Base-by-base conservation (phyloP, 176 grass and related monocot genomes). In the Musa schizocarpa region DNA sequence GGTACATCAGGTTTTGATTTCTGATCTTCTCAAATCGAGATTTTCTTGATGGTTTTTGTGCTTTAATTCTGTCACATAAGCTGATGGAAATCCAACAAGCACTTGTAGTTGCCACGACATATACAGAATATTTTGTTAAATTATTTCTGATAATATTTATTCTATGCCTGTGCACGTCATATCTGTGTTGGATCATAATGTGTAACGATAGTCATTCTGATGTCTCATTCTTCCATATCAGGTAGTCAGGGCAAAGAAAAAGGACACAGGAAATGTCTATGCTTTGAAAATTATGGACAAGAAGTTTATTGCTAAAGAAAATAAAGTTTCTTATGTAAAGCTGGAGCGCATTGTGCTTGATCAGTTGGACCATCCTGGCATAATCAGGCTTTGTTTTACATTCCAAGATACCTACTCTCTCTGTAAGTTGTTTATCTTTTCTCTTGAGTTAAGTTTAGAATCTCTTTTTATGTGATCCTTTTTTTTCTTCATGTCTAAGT, bases 201-300 rank as follows among this genome's bases (percentile, higher is more conserved):
- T 24, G 22, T 29, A 13, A 23, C 26, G 8, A 24, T 64, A 50
- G 11, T 64, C 22, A 63, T 76, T 64, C 51, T 52, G 12, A 53
- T 5, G 2, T 52, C 48, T 52, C 1, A 21, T 51, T 77, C 49
- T 26, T 77, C 27, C 2, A 10, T 13, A 63, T 76, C 86, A 99
- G 96, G 96, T 99, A 66, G 91, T 99, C 16, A 89, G 96, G 77
- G 96, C 96, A 24, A 95, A 72, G 85, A 99, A 99, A 87, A 99
- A 99, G 84, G 96, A 99, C 11, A 92, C 91, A 5, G 85, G 96
- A 57, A 89, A 86, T 72, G 72, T 99, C 13, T 99, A 95, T 84
- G 96, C 96, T 26, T 83, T 99, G 71, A 99, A 99, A 82, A 88
- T 99, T 73, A 99, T 99, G 96, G 96, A 99, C 82, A 95, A 95